Conservation (phyloP, 306 rosid genomes). For the Echinosophora koreensis region DNA sequence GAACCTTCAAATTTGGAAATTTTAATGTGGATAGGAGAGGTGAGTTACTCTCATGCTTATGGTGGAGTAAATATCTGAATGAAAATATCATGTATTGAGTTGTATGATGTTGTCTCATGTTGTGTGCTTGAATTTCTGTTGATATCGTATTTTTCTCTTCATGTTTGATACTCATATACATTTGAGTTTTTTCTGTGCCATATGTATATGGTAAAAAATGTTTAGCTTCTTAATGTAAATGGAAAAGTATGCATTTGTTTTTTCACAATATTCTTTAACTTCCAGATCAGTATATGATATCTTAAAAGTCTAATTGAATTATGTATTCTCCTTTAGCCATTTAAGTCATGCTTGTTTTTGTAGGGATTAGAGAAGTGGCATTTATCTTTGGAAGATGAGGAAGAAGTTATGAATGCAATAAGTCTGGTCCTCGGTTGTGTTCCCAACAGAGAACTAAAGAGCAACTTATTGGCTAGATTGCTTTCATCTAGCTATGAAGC, state of each 20-base stretch:
- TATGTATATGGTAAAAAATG: conserved; percentile 4
- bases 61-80: conserved; percentile 37
- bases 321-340: conserved; percentile 36
- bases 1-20: conserved; percentile 96
- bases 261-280: conserved; percentile 16
- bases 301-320: conserved; percentile 36
- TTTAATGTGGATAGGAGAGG: conserved; percentile 99
- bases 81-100: conserved; percentile 33
- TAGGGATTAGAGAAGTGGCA: conserved; percentile 87
- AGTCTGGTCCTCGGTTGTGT: conserved; percentile 85
- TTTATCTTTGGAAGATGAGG: conserved; percentile 93
- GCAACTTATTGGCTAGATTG: conserved; percentile 82
- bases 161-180: not conserved
- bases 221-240: conserved; percentile 18
- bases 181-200: conserved; percentile 19
- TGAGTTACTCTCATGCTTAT: conserved; percentile 47
- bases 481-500: conserved; percentile 92
- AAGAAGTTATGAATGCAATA: conserved; percentile 87
- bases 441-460: conserved; percentile 81
- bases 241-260: conserved; percentile 14
- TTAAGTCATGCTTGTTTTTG: conserved; percentile 34
- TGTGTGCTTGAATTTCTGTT: conserved; percentile 26
- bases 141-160: conserved; percentile 26
- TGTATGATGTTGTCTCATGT: conserved; percentile 24
- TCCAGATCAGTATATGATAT: conserved; percentile 34